A percentile compares a stretch with the other conserved stretches of the same genome.
These are phyloP conservation scores for Apiospora phragmitis DNA, from an alignment of 2,329 filamentous ascomycete genomes.

Conservation along the genomic window DNA sequence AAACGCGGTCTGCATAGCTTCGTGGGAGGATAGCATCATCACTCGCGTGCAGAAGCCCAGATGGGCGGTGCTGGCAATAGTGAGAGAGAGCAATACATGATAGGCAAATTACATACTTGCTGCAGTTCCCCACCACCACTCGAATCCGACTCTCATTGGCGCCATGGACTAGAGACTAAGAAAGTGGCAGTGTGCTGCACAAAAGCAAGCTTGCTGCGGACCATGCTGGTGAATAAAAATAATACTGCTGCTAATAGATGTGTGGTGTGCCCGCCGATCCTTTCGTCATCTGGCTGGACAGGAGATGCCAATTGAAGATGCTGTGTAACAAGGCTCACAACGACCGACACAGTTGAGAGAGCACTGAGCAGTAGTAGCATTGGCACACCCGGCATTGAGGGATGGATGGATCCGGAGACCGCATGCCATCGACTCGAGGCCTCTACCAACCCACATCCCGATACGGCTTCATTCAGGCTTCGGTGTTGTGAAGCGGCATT, in stretches of 20 bases:
- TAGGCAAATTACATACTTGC: neutral
- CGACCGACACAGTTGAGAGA: too few relatives aligned
- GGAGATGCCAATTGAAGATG: neutral
- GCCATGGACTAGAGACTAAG: neutral
- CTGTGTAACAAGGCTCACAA: neutral
- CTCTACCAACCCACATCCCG: neutral
- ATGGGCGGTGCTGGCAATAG: neutral
- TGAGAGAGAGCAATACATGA: neutral
- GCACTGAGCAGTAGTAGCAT: neutral
- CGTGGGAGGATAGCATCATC: neutral
- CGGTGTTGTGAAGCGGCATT: neutral
- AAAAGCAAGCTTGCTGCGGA: conserved; percentile 1
- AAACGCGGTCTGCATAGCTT: neutral
- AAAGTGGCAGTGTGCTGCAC: neutral
- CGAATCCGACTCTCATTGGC: neutral
- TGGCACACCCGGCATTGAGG: neutral
- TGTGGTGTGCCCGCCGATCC: neutral
- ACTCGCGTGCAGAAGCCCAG: neutral
- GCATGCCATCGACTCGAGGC: neutral
- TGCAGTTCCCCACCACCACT: neutral
- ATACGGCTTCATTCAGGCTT: neutral
- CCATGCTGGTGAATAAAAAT: conserved; percentile 1
- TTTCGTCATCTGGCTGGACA: conserved; percentile 2
- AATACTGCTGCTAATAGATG: neutral
- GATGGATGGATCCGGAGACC: neutral